Evolutionary conservation across 2,329 filamentous ascomycete genomes (phyloP), one percentile per base, ranked within the genome.

Genomic region (Ophiostoma australiae): DNA sequence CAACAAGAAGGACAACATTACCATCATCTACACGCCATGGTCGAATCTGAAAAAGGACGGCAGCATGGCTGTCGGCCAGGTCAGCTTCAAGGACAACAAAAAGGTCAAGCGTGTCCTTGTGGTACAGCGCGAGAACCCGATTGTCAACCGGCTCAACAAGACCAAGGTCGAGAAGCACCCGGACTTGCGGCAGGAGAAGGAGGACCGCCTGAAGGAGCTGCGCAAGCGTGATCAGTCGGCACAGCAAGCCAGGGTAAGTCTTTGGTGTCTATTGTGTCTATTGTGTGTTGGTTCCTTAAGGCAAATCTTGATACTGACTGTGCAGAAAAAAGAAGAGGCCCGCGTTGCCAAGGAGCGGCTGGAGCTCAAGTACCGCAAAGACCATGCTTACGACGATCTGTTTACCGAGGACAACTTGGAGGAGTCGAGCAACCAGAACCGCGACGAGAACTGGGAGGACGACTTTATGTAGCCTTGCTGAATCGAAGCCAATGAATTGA

Each of bases 1-100:
- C 74, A 99, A 99, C 84, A 99, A 99, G 82, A 98, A 97, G 80
- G 94, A 98, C 80, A 98, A 98, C 81, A 84, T 99, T 77, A 97
- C 93, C 20, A 81, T 99, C 77, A 96, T 99, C 77, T 99, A 99
- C 82, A 99, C 95, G 4, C 95, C 95, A 7, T 98, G 95, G 79
- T 91, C 92, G 65, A 99, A 99, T 79, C 86, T 99, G 44, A 91
- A 92, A 79, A 99, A 99, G 79, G 93, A 96, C 78, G 94, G 94
- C 39, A 92, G 90, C 79, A 99, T 99, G 95, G 94, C 92, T 23
- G 90, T 90, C 3, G 95, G 95, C 31, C 95, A 99, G 79, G 95
- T 99, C 70, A 90, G 91, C 74, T 99, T 98, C 84, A 94, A 97
- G 78, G 92, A 97, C 80, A 86, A 86, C 58, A 93, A 92, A 77